Evolutionary conservation across 306 rosid genomes (phyloP).

Genomic region (Betula pendula): DNA sequence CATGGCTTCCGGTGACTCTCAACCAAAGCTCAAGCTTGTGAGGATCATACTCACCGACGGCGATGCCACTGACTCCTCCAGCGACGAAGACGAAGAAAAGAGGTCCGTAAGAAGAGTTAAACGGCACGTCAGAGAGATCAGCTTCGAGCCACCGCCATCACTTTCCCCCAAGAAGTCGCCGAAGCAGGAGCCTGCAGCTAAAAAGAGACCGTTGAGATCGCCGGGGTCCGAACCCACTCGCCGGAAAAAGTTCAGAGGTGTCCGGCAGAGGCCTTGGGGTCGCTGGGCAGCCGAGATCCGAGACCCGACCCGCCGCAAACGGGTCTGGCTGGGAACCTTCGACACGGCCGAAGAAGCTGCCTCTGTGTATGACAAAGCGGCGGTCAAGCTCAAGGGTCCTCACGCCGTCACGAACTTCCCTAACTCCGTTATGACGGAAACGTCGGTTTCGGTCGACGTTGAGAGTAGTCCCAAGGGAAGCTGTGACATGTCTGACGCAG

Average conservation of each 20-base stretch:
- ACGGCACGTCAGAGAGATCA: constrained; percentile 47
- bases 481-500: constrained; percentile 26
- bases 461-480: constrained; percentile 28
- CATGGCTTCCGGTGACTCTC: background rate
- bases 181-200: constrained; percentile 22
- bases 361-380: constrained; percentile 66
- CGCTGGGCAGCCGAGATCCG: constrained; percentile 91
- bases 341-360: constrained; percentile 89
- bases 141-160: constrained; percentile 15
- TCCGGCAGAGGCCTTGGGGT: constrained; percentile 87
- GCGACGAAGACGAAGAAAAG: constrained; percentile 42
- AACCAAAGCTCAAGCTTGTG: constrained; percentile 48
- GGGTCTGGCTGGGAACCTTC: constrained; percentile 83
- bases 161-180: background rate
- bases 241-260: constrained; percentile 52
- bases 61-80: constrained; percentile 76
- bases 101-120: constrained; percentile 24
- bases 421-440: constrained; percentile 5
- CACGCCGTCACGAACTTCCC: constrained; percentile 72
- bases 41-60: constrained; percentile 73
- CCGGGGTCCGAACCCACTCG: background rate
- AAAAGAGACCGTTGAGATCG: constrained; percentile 21
- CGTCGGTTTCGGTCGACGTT: background rate
- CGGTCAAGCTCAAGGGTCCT: constrained; percentile 59
- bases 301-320: constrained; percentile 59